Conservation (phyloP, 805 yeast species). For the Maudiozyma turicensis region DNA sequence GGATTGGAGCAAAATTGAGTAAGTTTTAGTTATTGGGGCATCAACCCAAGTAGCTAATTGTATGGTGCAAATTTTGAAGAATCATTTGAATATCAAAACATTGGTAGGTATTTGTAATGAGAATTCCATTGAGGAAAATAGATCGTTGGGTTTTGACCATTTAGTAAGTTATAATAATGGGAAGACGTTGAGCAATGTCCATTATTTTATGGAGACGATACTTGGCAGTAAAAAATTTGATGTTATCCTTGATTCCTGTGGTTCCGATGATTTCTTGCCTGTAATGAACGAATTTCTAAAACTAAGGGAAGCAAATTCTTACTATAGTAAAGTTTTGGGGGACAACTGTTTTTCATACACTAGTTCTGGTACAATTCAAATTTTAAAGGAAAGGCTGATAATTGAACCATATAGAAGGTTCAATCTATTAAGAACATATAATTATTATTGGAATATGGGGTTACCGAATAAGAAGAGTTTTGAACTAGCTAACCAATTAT, state of each 20-base stretch:
- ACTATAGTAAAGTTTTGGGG: slow-evolving; percentile 49
- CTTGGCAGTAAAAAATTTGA: slow-evolving; percentile 41
- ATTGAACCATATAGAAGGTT: neutral
- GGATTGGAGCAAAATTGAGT: slow-evolving; percentile 31
- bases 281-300: slow-evolving; percentile 37
- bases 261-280: slow-evolving; percentile 42
- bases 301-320: slow-evolving; percentile 37
- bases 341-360: slow-evolving; percentile 33
- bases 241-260: slow-evolving; percentile 54
- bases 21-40: slow-evolving; percentile 61
- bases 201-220: slow-evolving; percentile 21
- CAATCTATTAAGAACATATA: slow-evolving; percentile 23
- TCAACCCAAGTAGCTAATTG: slow-evolving; percentile 59
- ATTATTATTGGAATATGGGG: slow-evolving; percentile 18
- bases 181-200: slow-evolving; percentile 30
- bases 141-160: slow-evolving; percentile 48
- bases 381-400: neutral
- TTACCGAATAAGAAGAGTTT: slow-evolving; percentile 2
- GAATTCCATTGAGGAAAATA: slow-evolving; percentile 36
- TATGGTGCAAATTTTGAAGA: slow-evolving; percentile 47
- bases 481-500: slow-evolving; percentile 17
- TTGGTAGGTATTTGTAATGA: slow-evolving; percentile 52
- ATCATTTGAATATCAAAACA: slow-evolving; percentile 35
- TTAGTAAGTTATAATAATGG: slow-evolving; percentile 47
- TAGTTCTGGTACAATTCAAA: neutral